phyloP scores from a whole-genome alignment of 2,329 filamentous ascomycete species.

The Blastomyces silverae region DNA sequence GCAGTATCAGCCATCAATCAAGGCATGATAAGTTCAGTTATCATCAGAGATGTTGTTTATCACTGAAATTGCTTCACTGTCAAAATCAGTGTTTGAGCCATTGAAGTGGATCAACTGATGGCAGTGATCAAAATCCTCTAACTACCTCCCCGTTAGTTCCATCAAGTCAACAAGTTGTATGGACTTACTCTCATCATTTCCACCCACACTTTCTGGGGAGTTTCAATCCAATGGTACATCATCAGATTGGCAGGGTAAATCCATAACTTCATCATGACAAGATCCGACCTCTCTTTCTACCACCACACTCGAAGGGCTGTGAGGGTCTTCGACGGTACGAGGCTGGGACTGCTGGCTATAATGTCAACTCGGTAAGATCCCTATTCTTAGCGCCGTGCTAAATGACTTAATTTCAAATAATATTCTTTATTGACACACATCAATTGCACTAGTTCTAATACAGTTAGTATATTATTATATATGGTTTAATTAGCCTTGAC shows the following conservation, averaged over 20 bases:
- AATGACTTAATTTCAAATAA: too few species aligned
- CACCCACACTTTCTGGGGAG: background rate
- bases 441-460: too few species aligned
- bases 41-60: conserved; percentile 1
- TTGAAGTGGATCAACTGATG: background rate
- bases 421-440: too few species aligned
- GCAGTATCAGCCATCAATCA: background rate
- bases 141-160: background rate
- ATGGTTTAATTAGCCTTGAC: too few species aligned
- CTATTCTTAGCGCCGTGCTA: too few species aligned
- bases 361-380: too few species aligned
- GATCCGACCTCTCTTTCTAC: background rate
- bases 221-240: background rate
- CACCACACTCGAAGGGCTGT: conserved; percentile 1
- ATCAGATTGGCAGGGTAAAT: conserved; percentile 3
- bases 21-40: background rate
- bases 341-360: too few species aligned
- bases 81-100: conserved; percentile 1
- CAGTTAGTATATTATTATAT: too few species aligned
- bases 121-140: conserved; percentile 3
- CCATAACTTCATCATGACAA: background rate
- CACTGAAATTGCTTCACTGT: background rate
- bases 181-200: background rate
- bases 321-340: conserved; percentile 1
- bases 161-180: background rate